Base-by-base conservation (phyloP, 2,329 filamentous ascomycete genomes). In the Colletotrichum lentis region DNA sequence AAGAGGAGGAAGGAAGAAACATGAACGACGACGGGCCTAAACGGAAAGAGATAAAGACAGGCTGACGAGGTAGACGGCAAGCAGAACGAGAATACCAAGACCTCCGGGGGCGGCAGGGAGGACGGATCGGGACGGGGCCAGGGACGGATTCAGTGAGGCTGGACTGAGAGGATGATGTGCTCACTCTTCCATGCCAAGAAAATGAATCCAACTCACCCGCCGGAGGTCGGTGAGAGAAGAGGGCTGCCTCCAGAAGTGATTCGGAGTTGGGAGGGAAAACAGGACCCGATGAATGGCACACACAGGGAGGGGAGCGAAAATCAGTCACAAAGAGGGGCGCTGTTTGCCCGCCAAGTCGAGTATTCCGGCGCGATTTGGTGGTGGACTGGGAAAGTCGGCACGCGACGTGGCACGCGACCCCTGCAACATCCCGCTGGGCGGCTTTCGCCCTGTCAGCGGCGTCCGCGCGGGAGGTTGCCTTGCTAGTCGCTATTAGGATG, bases 381-480 rank as follows among this genome's bases (percentile, higher is more conserved):
- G 50, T 56, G 49, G 49, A 50, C 49, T 68, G 62, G 65, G 55
- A 68, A 65, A 65, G 54, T 46, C 65, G 62, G 65, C 65, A 68
- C 65, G 65, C 62, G 62, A 68, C 61, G 49, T 68, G 65, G 65
- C 65, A 65, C 49, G 55, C 61, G 49, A 64, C 37, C 65, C 65
- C 62, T 65, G 65, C 44, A 18, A 39, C 20, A 16, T 65, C 43
- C 62, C 49, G 61, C 64, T 59, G 64, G 61, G 64, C 64, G 22
- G 24, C 37, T 47, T 27, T 27, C 27, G 22, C 47, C 22, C 63
- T 50, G 50, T 50, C 58, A 65, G 63, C 63, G 35, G 49, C 63
- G 50, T 66, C 50, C 10, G 22, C 5, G 41, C 31, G 14, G 12
- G 27, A 43, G 41, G 41, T 16, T 43, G 18, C 41, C 41, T 43